phyloP scores from a whole-genome alignment of 345 rosid genomes.

The Microthlaspi erraticum region DNA sequence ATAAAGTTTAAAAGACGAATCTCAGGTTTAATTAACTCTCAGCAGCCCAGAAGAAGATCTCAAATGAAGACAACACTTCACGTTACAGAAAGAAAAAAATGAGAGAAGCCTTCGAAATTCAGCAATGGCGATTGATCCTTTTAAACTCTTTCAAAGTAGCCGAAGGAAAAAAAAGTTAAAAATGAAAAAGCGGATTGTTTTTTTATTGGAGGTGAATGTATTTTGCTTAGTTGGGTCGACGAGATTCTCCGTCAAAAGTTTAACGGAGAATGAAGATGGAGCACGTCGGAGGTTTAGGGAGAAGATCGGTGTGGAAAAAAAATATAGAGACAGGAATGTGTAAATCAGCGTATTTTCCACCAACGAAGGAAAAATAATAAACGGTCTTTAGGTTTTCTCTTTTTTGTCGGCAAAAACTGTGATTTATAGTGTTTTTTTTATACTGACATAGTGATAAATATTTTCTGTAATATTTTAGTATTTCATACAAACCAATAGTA shows the following conservation, averaged over 20 bases:
- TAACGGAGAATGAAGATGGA: conserved; percentile 31
- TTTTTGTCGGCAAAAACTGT: conserved; percentile 40
- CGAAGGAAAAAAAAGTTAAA: not conserved
- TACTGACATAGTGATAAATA: not conserved
- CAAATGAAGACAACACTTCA: conserved; percentile 29
- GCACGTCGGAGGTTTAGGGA: conserved; percentile 35
- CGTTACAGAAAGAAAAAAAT: not conserved
- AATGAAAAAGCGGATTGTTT: not conserved
- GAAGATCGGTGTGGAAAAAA: conserved; percentile 16
- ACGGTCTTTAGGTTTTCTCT: conserved; percentile 25
- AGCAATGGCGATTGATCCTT: conserved; percentile 37
- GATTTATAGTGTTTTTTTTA: conserved; percentile 11
- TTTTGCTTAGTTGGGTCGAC: not conserved
- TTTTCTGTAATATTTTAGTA: not conserved
- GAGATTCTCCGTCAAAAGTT: conserved; percentile 13
- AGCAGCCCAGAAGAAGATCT: conserved; percentile 28
- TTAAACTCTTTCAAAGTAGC: conserved; percentile 8
- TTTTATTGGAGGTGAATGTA: not conserved
- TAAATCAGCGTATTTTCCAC: conserved; percentile 22
- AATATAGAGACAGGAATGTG: conserved; percentile 13
- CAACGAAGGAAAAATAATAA: not conserved
- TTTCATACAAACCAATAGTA: conserved; percentile 16
- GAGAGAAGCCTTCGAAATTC: conserved; percentile 31
- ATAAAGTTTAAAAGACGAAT: not conserved
- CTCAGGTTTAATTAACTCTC: conserved; percentile 22